Conservation (phyloP, 306 rosid genomes). For the Betula pendula region DNA sequence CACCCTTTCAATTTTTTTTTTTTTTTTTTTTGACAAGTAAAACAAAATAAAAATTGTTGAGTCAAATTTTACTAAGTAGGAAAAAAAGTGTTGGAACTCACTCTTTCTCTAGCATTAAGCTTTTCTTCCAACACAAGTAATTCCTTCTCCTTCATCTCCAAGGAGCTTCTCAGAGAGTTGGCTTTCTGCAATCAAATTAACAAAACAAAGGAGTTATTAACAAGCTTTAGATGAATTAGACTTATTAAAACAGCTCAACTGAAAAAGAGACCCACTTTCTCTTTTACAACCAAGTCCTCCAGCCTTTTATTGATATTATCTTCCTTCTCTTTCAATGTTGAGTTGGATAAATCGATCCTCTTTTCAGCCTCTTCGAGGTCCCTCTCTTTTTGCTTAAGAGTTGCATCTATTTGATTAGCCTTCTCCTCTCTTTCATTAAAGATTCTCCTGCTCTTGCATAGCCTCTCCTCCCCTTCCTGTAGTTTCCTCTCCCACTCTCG, state of each 20-base stretch:
- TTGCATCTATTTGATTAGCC: constrained; percentile 51
- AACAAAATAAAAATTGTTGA: background rate
- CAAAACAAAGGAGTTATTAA: constrained; percentile 19
- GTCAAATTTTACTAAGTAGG: constrained; percentile 9
- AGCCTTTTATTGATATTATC: constrained; percentile 49
- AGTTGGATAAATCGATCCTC: constrained; percentile 42
- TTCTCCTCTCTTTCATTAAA: constrained; percentile 61
- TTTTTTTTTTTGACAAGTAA: background rate
- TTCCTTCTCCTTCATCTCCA: constrained; percentile 61
- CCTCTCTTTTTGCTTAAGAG: constrained; percentile 57
- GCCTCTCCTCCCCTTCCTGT: constrained; percentile 67
- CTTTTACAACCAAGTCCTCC: constrained; percentile 54
- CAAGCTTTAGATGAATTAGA: background rate
- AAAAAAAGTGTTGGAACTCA: constrained; percentile 38
- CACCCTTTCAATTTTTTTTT: background rate
- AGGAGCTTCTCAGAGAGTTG: constrained; percentile 33
- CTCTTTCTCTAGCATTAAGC: constrained; percentile 71
- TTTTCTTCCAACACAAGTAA: constrained; percentile 57
- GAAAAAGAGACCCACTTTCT: constrained; percentile 51
- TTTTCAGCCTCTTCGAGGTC: constrained; percentile 52
- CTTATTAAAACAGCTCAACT: constrained; percentile 3
- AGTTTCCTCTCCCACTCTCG: constrained; percentile 75
- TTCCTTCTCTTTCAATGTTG: constrained; percentile 59
- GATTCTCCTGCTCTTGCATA: constrained; percentile 45
- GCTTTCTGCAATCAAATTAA: constrained; percentile 55